Conservation (phyloP, 1,139 yeast species). For the Pichia sp. region DNA sequence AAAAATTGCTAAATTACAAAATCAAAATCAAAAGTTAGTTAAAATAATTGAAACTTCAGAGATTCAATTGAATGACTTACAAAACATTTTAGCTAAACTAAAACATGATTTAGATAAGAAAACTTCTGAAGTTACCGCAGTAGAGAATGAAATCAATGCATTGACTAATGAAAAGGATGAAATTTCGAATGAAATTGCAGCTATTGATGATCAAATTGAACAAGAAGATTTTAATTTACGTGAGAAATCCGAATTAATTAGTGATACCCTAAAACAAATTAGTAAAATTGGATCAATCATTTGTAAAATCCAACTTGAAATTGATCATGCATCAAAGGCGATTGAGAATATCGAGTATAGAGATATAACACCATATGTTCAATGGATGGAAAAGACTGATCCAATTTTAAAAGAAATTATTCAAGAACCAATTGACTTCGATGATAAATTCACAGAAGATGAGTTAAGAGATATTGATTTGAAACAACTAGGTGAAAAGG, state of each 20-base stretch:
- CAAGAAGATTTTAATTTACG: slow-evolving; percentile 39
- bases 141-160: slow-evolving; percentile 50
- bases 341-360: slow-evolving; percentile 33
- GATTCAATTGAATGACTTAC: slow-evolving; percentile 2
- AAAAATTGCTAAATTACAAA: slow-evolving; percentile 58
- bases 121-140: slow-evolving; percentile 58
- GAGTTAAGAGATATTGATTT: slow-evolving; percentile 49
- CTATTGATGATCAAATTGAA: slow-evolving; percentile 34
- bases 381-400: slow-evolving; percentile 39
- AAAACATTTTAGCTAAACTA: neutral
- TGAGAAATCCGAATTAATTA: slow-evolving; percentile 33
- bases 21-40: slow-evolving; percentile 39
- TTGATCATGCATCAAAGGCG: slow-evolving; percentile 5
- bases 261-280: slow-evolving; percentile 35
- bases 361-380: slow-evolving; percentile 45
- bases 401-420: slow-evolving; percentile 14
- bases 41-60: slow-evolving; percentile 1
- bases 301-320: slow-evolving; percentile 2
- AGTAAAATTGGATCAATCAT: slow-evolving; percentile 53
- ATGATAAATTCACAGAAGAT: slow-evolving; percentile 30
- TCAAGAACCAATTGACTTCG: slow-evolving; percentile 14
- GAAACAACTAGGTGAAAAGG: slow-evolving; percentile 45
- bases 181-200: slow-evolving; percentile 48
- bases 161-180: slow-evolving; percentile 53
- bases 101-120: slow-evolving; percentile 51